Base-by-base conservation (phyloP, 176 grass and related monocot species). In the Phoenix dactylifera region DNA sequence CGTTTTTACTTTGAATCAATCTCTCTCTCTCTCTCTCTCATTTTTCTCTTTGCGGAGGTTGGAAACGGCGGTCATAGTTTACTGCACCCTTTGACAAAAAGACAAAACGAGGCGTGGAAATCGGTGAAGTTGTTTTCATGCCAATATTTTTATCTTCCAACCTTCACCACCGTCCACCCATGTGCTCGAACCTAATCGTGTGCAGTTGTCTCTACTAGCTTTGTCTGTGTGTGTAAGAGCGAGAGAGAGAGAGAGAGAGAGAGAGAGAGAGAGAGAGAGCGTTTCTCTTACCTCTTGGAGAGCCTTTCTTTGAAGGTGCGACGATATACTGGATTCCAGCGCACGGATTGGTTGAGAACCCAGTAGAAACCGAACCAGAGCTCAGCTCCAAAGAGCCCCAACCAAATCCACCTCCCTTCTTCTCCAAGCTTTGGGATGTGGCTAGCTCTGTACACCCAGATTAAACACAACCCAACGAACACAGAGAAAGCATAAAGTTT, bases 321-420 rank as follows among this genome's bases (percentile, higher is more conserved):
- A 64, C 76, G 81, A 58, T 69, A 68, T 25, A 74, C 17, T 25
- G 76, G 82, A 32, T 80, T 64, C 89, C 85, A 89, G 6, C 85
- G 78, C 30, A 80, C 78, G 3, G 89, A 85, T 64, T 85, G 89
- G 19, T 78, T 80, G 55, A 95, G 17, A 56, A 85, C 68, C 89
- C 89, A 88, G 77, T 88, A 95, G 30, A 85, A 74, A 17, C 60
- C n/a, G 61, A 76, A 88, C 72, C 81, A 88, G 17, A 95, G 68
- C 85, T 95, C 89, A 15, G 75, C 89, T 26, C 65, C 49, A 6
- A 71, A 69, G 64, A 95, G 65, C 28, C 85, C 81, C 23, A 88
- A 49, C 81, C 89, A 85, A 20, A 63, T 52, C 65, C 54, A 77
- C 59, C 68, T 32, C 4, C 78, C 67, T 0, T 60, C 24, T 57